phyloP scores from a whole-genome alignment of 306 rosid genomes.

The Sechiopsis laciniata region DNA sequence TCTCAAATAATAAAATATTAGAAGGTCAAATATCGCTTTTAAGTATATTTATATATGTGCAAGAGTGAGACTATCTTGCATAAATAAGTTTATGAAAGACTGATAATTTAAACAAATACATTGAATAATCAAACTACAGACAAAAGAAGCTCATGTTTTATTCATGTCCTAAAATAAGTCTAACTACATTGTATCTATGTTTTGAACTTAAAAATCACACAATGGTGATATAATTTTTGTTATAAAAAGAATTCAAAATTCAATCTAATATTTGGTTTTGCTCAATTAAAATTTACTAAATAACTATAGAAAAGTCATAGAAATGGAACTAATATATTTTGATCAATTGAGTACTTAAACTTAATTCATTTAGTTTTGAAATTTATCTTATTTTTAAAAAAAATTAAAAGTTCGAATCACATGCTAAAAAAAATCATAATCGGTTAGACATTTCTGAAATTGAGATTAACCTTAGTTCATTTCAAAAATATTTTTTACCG shows the following conservation, averaged over 20 bases:
- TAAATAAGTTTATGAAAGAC: not conserved
- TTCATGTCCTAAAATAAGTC: not conserved
- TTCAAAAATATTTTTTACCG: no score
- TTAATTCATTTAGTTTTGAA: no score
- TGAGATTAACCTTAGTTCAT: no score
- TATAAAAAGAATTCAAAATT: not conserved
- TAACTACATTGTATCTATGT: not conserved
- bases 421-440: no score
- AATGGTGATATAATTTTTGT: not conserved
- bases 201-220: not conserved
- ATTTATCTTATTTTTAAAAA: no score
- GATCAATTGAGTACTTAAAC: no score
- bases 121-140: conserved; percentile 2
- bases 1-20: not conserved
- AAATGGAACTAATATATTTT: no score
- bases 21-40: not conserved
- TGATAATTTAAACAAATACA: not conserved
- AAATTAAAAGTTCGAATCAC: no score
- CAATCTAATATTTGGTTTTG: not conserved
- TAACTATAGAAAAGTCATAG: no score
- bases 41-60: not conserved
- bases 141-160: not conserved
- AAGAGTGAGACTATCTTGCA: not conserved
- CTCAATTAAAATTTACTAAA: no score
- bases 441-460: no score